Conservation (phyloP, 345 rosid genomes). For the Gossypium raimondii region DNA sequence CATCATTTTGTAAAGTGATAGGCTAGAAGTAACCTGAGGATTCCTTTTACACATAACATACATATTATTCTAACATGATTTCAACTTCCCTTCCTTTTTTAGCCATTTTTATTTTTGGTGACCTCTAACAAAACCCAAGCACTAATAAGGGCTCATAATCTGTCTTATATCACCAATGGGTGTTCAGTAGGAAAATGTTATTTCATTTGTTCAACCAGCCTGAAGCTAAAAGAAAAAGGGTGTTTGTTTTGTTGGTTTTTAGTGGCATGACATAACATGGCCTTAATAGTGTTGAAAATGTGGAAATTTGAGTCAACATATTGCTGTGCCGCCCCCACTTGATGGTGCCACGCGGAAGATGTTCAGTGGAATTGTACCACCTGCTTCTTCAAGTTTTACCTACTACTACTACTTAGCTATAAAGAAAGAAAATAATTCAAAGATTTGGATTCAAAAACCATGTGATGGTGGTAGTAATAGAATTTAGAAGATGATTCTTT, state of each 20-base stretch:
- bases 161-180: background rate
- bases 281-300: constrained; percentile 5
- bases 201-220: background rate
- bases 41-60: background rate
- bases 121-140: background rate
- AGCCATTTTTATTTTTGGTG: background rate
- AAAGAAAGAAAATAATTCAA: background rate
- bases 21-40: background rate
- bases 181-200: background rate
- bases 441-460: constrained; percentile 16
- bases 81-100: background rate
- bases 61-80: background rate
- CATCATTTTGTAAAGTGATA: constrained; percentile 11
- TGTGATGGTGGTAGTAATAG: constrained; percentile 24
- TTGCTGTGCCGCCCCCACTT: constrained; percentile 8
- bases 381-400: constrained; percentile 20
- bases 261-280: background rate
- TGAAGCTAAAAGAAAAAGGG: background rate
- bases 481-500: constrained; percentile 10
- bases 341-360: constrained; percentile 20
- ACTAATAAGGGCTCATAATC: background rate
- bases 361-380: constrained; percentile 12
- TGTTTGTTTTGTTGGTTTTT: constrained; percentile 13
- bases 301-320: constrained; percentile 13
- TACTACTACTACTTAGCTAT: background rate